Evolutionary conservation across 2,329 filamentous ascomycete genomes (phyloP).

Genomic region (Exophiala spinifera): DNA sequence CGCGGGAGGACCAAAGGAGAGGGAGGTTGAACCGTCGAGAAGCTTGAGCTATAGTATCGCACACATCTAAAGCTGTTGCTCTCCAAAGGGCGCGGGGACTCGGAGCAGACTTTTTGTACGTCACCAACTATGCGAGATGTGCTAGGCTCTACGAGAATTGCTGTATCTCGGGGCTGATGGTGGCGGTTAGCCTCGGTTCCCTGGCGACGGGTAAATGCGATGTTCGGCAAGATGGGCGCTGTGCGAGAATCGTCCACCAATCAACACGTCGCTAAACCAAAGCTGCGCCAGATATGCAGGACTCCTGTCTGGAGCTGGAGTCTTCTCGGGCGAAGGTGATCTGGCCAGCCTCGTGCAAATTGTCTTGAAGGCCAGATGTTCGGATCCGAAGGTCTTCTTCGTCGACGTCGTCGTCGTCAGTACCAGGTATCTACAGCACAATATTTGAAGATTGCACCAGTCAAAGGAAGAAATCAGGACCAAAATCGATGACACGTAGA

Average conservation of each 20-base stretch:
- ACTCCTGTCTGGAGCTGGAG: neutral
- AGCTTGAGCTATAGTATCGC: no score
- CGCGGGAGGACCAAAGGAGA: neutral
- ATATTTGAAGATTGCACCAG: no score
- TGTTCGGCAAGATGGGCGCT: no score
- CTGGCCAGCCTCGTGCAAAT: no score
- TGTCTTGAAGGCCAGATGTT: no score
- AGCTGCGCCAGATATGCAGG: neutral
- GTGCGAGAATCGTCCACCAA: conserved; percentile 20
- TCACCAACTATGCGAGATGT: no score
- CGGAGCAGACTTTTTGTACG: neutral
- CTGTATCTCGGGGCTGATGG: neutral
- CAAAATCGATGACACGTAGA: conserved; percentile 2
- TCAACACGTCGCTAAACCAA: conserved; percentile 7
- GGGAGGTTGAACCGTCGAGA: neutral
- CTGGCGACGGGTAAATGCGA: no score
- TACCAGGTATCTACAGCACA: no score
- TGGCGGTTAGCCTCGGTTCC: conserved; percentile 14
- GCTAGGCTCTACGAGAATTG: no score
- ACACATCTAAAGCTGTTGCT: neutral
- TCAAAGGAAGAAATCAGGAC: neutral
- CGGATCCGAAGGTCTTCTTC: no score
- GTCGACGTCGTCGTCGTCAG: no score
- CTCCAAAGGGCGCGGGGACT: neutral
- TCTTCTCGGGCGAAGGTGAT: no score